Base-by-base conservation (phyloP, 1,284 basidiomycete genomes). In the Ceratobasidium sp. region DNA sequence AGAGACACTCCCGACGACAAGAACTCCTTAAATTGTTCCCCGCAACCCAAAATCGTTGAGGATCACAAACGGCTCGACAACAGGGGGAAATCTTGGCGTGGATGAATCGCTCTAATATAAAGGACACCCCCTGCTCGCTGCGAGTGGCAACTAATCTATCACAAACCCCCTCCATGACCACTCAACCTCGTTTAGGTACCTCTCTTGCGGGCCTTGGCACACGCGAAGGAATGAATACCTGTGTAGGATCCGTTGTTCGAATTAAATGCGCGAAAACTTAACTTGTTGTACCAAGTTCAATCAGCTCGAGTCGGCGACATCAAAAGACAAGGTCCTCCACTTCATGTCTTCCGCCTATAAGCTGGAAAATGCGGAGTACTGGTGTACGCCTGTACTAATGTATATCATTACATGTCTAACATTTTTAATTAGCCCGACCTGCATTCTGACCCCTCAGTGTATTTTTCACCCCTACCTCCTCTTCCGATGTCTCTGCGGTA, bases 381-480 rank as follows among this genome's bases (percentile, higher is more conserved):
- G 52, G 31, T 54, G 52, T 54, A 20, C 17, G 32, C n/a, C 13
- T 13, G 15, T 20, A 2, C n/a, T n/a, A n/a, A n/a, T n/a, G n/a
- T n/a, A 1, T 10, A 22, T 7, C 29, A 20, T 17, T 29, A 20
- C 10, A 8, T 34, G 25, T 5, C 12, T 20, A 35, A n/a, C 25
- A n/a, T 35, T 34, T n/a, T n/a, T 3, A 4, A 32, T 34, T 15
- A 34, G 32, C 17, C 38, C 52, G 4, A 54, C 29, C 1, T 54
- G 52, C 25, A 8, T 20, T 20, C 52, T 54, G 4, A 22, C 52
- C 15, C 52, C 52, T 17, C 34, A 54, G 17, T 54, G 52, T 15
- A 54, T 54, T n/a, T 56, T 42, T 42, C 27, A 43, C 40, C 5
- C 55, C 55, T 22, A 43, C 34, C 2, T 57, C 55, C 6, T 17